Evolutionary conservation across 1,284 basidiomycete species (phyloP).

Genomic region (Ceratobasidium sp.): DNA sequence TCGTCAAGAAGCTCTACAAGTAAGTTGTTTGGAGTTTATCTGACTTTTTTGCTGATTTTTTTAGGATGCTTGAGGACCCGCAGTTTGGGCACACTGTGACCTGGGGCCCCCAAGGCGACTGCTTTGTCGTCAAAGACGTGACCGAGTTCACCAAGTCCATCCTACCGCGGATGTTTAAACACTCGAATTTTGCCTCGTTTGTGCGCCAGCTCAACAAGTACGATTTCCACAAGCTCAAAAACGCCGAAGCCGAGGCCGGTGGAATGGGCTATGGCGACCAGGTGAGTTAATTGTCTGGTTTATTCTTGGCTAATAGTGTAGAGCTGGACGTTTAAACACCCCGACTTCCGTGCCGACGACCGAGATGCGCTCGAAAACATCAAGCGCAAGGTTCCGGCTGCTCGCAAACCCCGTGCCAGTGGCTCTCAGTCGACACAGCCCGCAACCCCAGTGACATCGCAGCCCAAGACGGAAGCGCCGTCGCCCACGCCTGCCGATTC

Average conservation of each 20-base stretch:
- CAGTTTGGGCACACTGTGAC: conserved; percentile 77
- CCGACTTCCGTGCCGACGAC: conserved; percentile 88
- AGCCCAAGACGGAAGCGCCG: conserved; percentile 47
- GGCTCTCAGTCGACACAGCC: conserved; percentile 36
- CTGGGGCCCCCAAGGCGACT: conserved; percentile 87
- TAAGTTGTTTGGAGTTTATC: conserved; percentile 50
- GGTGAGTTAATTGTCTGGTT: conserved; percentile 52
- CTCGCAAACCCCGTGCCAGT: conserved; percentile 58
- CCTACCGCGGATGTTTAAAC: conserved; percentile 93
- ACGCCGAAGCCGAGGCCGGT: conserved; percentile 71
- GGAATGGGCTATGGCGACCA: conserved; percentile 68
- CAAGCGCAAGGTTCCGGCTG: conserved; percentile 87
- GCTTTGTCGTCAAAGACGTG: conserved; percentile 98
- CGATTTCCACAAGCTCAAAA: conserved; percentile 95
- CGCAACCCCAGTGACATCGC: conserved; percentile 44
- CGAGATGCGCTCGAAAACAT: conserved; percentile 90
- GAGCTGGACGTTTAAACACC: conserved; percentile 97
- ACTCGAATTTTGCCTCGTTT: conserved; percentile 95
- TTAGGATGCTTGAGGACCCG: conserved; percentile 86
- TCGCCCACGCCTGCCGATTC: conserved; percentile 46
- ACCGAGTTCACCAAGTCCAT: conserved; percentile 96
- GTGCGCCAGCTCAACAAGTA: conserved; percentile 98
- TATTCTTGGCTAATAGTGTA: conserved; percentile 46
- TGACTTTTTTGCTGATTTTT: conserved; percentile 25
- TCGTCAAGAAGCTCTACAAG: conserved; percentile 97